phyloP scores from a whole-genome alignment of 2,329 filamentous ascomycete species.

The Pseudocercospora pini-densiflorae region DNA sequence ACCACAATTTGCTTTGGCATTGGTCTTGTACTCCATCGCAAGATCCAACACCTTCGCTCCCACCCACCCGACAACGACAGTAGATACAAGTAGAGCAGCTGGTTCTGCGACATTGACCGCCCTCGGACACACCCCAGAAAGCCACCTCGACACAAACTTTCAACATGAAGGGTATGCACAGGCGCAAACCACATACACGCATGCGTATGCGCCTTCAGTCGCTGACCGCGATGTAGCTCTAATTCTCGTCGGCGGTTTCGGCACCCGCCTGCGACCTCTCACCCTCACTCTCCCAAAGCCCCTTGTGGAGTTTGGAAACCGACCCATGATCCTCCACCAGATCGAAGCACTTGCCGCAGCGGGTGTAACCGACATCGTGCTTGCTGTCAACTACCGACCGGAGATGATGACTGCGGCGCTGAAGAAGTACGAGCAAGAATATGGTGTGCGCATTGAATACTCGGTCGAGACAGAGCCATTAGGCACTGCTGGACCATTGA shows the following conservation, averaged over 20 bases:
- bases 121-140: constrained; percentile 10
- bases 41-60: constrained; percentile 27
- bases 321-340: constrained; percentile 99
- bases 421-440: constrained; percentile 91
- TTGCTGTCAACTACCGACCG: constrained; percentile 97
- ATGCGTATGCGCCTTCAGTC: constrained; percentile 9
- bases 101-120: constrained; percentile 16
- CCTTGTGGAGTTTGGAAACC: constrained; percentile 97
- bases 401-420: constrained; percentile 96
- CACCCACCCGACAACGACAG: constrained; percentile 13
- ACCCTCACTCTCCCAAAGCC: constrained; percentile 97
- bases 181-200: constrained; percentile 1
- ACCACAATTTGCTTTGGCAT: neutral
- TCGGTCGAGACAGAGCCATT: constrained; percentile 95
- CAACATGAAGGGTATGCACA: constrained; percentile 32
- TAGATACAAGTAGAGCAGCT: constrained; percentile 17
- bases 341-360: constrained; percentile 92
- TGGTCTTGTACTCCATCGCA: constrained; percentile 43
- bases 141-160: constrained; percentile 16
- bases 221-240: constrained; percentile 66
- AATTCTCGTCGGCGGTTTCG: constrained; percentile 99
- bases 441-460: constrained; percentile 95
- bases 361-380: constrained; percentile 95
- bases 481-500: constrained; percentile 91
- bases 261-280: constrained; percentile 94